Conservation (phyloP, 1,284 basidiomycete species). For the Cryptococcus maquisensis region DNA sequence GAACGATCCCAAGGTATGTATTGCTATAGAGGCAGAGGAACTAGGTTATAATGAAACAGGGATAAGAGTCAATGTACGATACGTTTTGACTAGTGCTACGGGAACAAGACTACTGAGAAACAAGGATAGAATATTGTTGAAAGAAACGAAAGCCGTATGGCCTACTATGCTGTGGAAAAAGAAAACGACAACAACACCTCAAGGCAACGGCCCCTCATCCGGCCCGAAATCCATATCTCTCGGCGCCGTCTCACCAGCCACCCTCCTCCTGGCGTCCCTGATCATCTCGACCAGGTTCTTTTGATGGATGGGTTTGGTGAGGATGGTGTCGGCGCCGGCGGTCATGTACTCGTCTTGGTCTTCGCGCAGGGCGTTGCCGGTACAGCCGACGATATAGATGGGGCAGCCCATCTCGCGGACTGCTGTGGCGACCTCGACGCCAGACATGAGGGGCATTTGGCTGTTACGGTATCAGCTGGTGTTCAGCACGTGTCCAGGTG, state of each 20-base stretch:
- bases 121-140: too few relatives aligned
- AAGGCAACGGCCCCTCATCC: background rate
- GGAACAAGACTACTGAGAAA: too few relatives aligned
- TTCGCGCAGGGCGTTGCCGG: slow-evolving; percentile 61
- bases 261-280: slow-evolving; percentile 31
- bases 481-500: background rate
- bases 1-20: too few relatives aligned
- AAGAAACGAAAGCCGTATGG: too few relatives aligned
- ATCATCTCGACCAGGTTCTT: slow-evolving; percentile 36
- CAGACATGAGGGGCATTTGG: slow-evolving; percentile 66
- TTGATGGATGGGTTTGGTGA: slow-evolving; percentile 45
- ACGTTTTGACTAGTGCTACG: too few relatives aligned
- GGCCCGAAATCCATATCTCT: slow-evolving; percentile 8
- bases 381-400: slow-evolving; percentile 68
- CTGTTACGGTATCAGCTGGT: slow-evolving; percentile 6
- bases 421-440: slow-evolving; percentile 64
- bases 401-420: slow-evolving; percentile 62
- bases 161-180: too few relatives aligned
- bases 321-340: slow-evolving; percentile 62
- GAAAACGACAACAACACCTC: too few relatives aligned
- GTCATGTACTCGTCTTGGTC: slow-evolving; percentile 68
- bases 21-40: too few relatives aligned
- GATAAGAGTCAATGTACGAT: too few relatives aligned
- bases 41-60: too few relatives aligned
- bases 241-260: slow-evolving; percentile 30